Conservation (phyloP, 225 moss, liverwort and hornwort genomes). For the Thuidium tamariscinum region DNA sequence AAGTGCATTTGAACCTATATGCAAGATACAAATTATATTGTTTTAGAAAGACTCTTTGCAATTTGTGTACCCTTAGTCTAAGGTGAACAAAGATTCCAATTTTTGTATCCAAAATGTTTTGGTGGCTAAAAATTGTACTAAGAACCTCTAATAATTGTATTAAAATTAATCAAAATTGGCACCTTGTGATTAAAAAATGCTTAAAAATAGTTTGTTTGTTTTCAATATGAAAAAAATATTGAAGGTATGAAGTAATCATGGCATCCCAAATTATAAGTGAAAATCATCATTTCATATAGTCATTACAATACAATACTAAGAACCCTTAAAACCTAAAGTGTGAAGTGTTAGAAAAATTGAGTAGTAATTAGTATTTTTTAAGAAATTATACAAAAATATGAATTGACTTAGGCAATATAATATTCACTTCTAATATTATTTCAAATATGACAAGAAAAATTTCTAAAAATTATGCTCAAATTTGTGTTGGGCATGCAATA, state of each 20-base stretch:
- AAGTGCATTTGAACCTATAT: neutral
- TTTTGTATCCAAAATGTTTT: neutral
- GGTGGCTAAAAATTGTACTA: neutral
- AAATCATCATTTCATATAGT: neutral
- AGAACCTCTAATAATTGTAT: neutral
- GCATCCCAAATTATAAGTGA: neutral
- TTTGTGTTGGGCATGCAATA: fast-evolving
- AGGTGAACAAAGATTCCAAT: neutral
- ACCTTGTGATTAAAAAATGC: no score
- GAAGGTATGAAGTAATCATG: neutral
- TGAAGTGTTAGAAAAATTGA: no score
- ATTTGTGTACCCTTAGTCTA: neutral
- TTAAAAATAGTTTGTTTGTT: no score
- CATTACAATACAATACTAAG: neutral
- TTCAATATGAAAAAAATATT: neutral
- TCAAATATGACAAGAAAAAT: neutral
- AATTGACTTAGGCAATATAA: neutral
- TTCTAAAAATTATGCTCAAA: neutral
- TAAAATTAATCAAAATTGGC: neutral
- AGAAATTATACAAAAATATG: no score
- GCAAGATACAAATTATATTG: neutral
- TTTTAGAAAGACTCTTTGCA: neutral
- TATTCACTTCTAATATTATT: fast-evolving
- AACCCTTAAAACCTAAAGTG: fast-evolving
- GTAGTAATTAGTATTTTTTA: neutral